Evolutionary conservation across 768 basidiomycete genomes (phyloP).

Genomic region (Lenzites betulinus): DNA sequence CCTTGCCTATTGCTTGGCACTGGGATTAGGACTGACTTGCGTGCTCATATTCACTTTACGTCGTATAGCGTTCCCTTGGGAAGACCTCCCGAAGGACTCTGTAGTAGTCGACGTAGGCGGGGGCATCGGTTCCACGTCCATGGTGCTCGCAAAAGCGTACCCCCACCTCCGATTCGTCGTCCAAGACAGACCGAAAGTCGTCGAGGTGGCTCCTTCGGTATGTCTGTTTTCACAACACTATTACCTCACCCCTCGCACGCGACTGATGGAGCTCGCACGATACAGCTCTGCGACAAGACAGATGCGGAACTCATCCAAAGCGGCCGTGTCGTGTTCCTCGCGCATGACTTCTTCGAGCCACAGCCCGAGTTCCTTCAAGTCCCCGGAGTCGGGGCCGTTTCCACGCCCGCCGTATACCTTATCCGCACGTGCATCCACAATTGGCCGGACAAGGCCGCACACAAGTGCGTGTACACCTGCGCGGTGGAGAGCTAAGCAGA

Average conservation of each 20-base stretch:
- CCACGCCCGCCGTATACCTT: constrained; percentile 3
- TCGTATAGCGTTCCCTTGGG: constrained; percentile 21
- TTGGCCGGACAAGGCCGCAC: constrained; percentile 9
- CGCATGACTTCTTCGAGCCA: constrained; percentile 13
- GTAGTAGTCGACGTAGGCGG: constrained; percentile 23
- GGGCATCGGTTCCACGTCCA: constrained; percentile 19
- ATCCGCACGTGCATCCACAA: constrained; percentile 15
- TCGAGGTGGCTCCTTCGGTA: constrained; percentile 40
- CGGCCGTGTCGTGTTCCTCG: constrained; percentile 11
- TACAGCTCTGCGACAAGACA: constrained; percentile 3
- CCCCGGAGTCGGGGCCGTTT: constrained; percentile 3
- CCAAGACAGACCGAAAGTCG: constrained; percentile 17
- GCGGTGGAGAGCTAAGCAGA: neutral
- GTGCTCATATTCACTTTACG: neutral
- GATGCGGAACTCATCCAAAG: constrained; percentile 3
- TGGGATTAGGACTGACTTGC: no score
- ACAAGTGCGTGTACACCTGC: neutral
- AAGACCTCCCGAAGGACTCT: constrained; percentile 10
- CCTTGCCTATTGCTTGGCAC: no score
- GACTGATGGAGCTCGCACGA: neutral
- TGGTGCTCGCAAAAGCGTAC: constrained; percentile 18
- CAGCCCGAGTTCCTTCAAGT: constrained; percentile 2
- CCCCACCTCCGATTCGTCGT: constrained; percentile 21
- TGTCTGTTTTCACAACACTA: neutral
- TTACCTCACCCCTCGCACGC: neutral